Evolutionary conservation across 116 monocot genomes (phyloP).

Genomic region (Posidonia oceanica): DNA sequence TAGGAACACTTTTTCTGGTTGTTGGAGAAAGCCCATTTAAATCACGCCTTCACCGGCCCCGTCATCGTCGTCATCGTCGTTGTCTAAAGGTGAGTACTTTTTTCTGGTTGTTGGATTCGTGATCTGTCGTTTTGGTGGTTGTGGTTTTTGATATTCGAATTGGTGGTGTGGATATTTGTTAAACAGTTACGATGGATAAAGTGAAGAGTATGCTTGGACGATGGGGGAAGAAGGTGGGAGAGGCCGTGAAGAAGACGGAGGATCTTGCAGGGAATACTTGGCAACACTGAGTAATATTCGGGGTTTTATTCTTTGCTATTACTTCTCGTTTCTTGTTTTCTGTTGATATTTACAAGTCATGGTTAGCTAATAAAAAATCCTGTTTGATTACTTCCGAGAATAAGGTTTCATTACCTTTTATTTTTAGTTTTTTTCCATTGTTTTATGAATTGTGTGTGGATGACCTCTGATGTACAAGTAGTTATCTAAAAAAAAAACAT

Average conservation of each 20-base stretch:
- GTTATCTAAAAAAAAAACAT: no score
- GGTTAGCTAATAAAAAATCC: no score
- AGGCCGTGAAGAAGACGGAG: conserved; percentile 62
- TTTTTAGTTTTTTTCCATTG: background rate
- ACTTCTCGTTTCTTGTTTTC: background rate
- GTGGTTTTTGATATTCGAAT: background rate
- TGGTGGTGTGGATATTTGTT: background rate
- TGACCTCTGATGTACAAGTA: background rate
- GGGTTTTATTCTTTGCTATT: background rate
- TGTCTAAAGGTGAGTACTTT: conserved; percentile 44
- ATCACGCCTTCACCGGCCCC: conserved; percentile 13
- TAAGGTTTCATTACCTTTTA: no score
- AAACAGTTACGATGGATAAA: conserved; percentile 48
- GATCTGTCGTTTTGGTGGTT: background rate
- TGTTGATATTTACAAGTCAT: background rate
- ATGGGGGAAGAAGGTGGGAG: conserved; percentile 62
- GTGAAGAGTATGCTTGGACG: conserved; percentile 52
- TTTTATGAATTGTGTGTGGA: background rate
- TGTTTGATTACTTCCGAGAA: background rate
- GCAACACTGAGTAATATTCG: conserved; percentile 55
- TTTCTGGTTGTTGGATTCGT: background rate
- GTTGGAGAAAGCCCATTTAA: no score
- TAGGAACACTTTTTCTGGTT: no score
- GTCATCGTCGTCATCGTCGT: no score
- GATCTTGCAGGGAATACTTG: conserved; percentile 65